These are phyloP conservation scores for Camelina laxa DNA, from an alignment of 345 rosid species.

Conservation along the genomic window DNA sequence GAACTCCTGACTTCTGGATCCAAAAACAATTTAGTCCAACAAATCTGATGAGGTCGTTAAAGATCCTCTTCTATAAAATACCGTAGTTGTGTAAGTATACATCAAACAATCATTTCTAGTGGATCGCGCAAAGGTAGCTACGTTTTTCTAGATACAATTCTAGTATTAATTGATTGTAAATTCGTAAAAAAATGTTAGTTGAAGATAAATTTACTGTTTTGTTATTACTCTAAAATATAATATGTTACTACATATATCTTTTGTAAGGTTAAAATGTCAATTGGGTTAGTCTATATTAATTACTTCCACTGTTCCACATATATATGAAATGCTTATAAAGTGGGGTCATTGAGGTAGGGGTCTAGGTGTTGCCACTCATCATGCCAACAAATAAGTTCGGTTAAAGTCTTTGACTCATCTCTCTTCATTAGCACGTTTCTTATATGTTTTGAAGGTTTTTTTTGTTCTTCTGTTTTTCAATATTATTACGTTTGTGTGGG, in stretches of 20 bases:
- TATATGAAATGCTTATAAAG: conserved; percentile 16
- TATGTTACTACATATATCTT: not conserved
- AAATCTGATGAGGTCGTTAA: too few species aligned
- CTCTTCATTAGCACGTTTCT: conserved; percentile 22
- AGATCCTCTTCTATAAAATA: too few species aligned
- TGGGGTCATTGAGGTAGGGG: conserved; percentile 21
- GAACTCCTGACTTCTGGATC: not conserved
- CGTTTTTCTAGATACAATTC: not conserved
- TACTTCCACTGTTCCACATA: conserved; percentile 14
- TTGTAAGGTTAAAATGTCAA: conserved; percentile 13
- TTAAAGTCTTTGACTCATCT: conserved; percentile 33
- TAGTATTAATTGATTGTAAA: not conserved
- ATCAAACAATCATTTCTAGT: too few species aligned
- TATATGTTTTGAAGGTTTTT: not conserved
- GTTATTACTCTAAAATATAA: not conserved
- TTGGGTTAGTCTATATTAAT: not conserved
- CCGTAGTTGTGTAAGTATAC: too few species aligned
- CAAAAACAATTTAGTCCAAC: not conserved
- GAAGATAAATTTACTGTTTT: not conserved
- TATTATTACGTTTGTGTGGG: not conserved
- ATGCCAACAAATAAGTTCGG: conserved; percentile 35
- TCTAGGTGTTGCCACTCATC: conserved; percentile 27
- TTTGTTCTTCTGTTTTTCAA: not conserved
- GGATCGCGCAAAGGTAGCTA: not conserved
- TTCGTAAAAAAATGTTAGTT: not conserved